Evolutionary conservation across 495 filamentous ascomycete species (phyloP).

Genomic region (Talaromyces nanjingensis): DNA sequence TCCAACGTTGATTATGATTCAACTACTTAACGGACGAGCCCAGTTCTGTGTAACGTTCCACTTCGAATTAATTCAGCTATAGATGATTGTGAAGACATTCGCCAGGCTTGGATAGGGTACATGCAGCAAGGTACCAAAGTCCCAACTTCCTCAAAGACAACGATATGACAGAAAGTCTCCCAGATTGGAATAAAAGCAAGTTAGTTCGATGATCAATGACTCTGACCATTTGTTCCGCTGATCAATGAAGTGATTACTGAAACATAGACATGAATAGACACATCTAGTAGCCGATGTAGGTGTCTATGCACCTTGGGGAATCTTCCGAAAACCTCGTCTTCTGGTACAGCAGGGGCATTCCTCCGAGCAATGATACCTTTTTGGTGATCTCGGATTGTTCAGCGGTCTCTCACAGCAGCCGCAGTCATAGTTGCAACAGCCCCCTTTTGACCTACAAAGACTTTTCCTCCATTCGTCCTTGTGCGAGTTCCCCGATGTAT

Average conservation of each 20-base stretch:
- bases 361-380: neutral
- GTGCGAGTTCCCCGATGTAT: too few species aligned
- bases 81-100: neutral
- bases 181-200: neutral
- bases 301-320: neutral
- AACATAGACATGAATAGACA: neutral
- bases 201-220: too few species aligned
- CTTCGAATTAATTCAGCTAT: neutral
- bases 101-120: neutral
- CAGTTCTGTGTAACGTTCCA: neutral
- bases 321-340: neutral
- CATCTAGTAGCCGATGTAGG: neutral
- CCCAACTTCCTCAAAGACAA: neutral
- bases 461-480: too few species aligned
- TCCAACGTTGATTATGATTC: neutral
- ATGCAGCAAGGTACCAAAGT: neutral
- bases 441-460: neutral
- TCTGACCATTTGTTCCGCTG: too few species aligned
- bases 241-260: too few species aligned
- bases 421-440: neutral
- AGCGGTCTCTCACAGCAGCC: neutral
- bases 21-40: neutral
- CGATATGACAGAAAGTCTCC: neutral
- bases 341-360: neutral
- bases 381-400: neutral